Base-by-base conservation (phyloP, 805 yeast genomes). In the Priceomyces melissophilus region DNA sequence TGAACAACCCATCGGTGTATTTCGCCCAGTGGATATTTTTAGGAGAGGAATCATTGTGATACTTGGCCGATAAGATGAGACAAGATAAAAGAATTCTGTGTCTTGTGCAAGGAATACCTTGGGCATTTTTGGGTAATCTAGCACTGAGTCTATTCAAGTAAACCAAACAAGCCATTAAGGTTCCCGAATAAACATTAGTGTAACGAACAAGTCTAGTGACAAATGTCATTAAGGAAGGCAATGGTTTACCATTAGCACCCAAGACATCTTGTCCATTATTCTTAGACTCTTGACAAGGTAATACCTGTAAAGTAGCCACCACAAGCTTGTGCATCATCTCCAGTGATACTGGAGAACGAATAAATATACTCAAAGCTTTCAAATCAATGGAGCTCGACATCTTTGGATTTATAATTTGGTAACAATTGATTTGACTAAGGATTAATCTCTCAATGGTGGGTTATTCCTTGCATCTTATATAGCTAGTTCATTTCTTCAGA, bases 151-250 rank as follows among this genome's bases (percentile, higher is more conserved):
- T 71, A 52, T 81, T 78, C 58, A 85, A 68, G 59, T 82, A 84
- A 26, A 84, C 82, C 40, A 81, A 71, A 3, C 91, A 82, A 10
- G 87, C 72, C 76, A 85, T 75, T 49, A 85, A 67, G 12, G 90
- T 84, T 30, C 90, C 88, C 2, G 89, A 81, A 61, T 84, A 81
- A n/a, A 85, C 88, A 53, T 83, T 83, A 25, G 89, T 81, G 66
- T 82, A 77, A 56, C 85, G 74, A 30, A 85, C 87, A 55, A 85
- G 67, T 52, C 74, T 79, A 44, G 84, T 77, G 53, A 85, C 80
- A 63, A 85, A 85, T 0, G 86, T 78, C 82, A 79, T 81, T 48
- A 85, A 69, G 5, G 89, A 82, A 10, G 91, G 90, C 40, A 78
- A 67, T 38, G 68, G 73, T 49, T 65, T 71, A 32, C 55, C 57